Percentiles rank a stretch among this genome's conserved stretches.
These are phyloP conservation scores for Silene vulgaris DNA, from an alignment of 179 eudicot species.

Conservation along the genomic window DNA sequence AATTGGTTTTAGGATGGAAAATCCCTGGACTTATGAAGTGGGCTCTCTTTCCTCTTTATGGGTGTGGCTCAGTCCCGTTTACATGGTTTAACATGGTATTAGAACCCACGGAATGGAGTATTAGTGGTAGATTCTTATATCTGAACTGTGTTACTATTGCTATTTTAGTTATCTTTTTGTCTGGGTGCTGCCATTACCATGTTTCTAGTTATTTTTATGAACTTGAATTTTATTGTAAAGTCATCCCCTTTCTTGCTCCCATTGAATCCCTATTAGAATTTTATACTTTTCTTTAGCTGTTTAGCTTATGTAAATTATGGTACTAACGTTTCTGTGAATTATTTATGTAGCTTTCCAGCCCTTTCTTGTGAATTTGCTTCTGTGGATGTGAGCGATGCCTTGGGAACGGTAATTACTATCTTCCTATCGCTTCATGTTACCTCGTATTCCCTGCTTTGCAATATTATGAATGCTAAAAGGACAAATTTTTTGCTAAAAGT, in stretches of 20 bases:
- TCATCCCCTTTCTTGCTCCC: too few relatives aligned
- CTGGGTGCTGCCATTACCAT: not conserved
- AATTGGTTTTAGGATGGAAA: too few relatives aligned
- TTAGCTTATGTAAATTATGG: too few relatives aligned
- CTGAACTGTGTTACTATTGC: not conserved
- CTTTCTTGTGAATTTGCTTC: constrained; percentile 99
- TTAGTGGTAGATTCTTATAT: not conserved
- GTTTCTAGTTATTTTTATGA: not conserved
- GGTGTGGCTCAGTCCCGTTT: too few relatives aligned
- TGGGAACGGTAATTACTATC: constrained; percentile 80
- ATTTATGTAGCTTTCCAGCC: constrained; percentile 70
- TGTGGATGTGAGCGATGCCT: constrained; percentile 87
- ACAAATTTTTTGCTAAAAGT: not conserved
- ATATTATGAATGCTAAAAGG: constrained; percentile 15
- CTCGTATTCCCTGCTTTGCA: not conserved
- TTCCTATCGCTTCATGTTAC: constrained; percentile 17
- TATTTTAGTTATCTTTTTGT: not conserved
- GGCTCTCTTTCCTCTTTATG: too few relatives aligned
- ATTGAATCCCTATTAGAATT: too few relatives aligned
- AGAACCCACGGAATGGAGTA: not conserved
- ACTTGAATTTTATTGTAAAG: not conserved
- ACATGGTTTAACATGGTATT: too few relatives aligned
- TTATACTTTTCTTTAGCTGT: too few relatives aligned
- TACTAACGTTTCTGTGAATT: constrained; percentile 22
- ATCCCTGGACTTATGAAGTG: too few relatives aligned